Evolutionary conservation across 73 alveolate genomes (phyloP).

Genomic region (Urostyla sp.): DNA sequence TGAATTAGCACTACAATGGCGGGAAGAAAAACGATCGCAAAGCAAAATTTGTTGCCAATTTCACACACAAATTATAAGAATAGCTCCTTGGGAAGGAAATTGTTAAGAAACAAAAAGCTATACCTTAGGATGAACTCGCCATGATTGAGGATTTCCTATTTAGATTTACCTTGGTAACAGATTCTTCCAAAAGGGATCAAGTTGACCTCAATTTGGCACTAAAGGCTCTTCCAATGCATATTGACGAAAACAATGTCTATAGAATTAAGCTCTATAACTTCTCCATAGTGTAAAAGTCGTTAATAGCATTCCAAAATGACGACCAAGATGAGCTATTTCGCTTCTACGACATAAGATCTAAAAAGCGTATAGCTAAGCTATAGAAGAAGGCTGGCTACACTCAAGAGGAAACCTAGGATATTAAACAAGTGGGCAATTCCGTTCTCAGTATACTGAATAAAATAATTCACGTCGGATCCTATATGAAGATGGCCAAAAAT

Average conservation of each 20-base stretch:
- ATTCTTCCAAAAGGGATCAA: slow-evolving; percentile 41
- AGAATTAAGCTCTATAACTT: slow-evolving; percentile 61
- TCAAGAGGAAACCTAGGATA: slow-evolving; percentile 3
- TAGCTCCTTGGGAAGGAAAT: slow-evolving; percentile 12
- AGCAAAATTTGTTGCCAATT: slow-evolving; percentile 10
- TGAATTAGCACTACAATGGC: background rate
- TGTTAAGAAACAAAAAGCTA: background rate
- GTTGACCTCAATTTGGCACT: slow-evolving; percentile 43
- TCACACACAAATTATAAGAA: slow-evolving; percentile 15
- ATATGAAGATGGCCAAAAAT: too few species aligned
- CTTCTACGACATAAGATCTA: slow-evolving; percentile 45
- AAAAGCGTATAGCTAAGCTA: slow-evolving; percentile 18
- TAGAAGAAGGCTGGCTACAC: slow-evolving; percentile 10
- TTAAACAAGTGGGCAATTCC: slow-evolving; percentile 29
- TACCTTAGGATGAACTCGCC: slow-evolving; percentile 62
- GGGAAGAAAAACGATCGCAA: slow-evolving; percentile 14
- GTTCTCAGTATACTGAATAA: slow-evolving; percentile 42
- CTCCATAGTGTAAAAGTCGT: slow-evolving; percentile 34
- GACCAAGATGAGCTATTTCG: slow-evolving; percentile 66
- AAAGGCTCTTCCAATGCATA: slow-evolving; percentile 44
- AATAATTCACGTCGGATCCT: slow-evolving; percentile 17
- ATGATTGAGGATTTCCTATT: slow-evolving; percentile 31
- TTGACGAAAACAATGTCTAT: slow-evolving; percentile 34
- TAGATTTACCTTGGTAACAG: slow-evolving; percentile 45
- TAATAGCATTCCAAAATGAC: slow-evolving; percentile 68